These are phyloP conservation scores for Capsaspora owczarzaki DNA, from an alignment of 78 protist genomes.

Conservation along the genomic window DNA sequence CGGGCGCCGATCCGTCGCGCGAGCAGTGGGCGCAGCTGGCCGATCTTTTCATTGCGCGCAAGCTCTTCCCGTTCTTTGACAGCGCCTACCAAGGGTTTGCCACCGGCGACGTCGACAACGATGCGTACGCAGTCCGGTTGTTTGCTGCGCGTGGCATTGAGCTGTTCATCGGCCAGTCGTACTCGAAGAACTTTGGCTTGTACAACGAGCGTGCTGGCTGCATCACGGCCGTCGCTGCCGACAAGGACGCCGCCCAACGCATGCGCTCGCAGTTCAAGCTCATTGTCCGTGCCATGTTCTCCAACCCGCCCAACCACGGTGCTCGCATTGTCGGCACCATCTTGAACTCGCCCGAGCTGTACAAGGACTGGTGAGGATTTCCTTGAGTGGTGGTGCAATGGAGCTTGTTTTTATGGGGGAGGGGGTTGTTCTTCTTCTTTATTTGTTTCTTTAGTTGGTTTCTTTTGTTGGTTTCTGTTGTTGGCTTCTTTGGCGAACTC, in stretches of 20 bases:
- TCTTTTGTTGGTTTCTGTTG: background rate
- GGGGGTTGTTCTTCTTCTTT: background rate
- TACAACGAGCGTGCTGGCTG: constrained; percentile 85
- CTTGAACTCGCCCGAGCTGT: constrained; percentile 53
- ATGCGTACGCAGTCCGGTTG: constrained; percentile 73
- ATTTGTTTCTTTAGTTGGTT: background rate
- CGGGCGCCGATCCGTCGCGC: constrained; percentile 94
- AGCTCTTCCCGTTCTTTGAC: constrained; percentile 79
- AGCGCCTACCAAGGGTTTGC: constrained; percentile 98
- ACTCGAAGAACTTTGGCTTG: constrained; percentile 96
- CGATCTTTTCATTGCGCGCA: constrained; percentile 25
- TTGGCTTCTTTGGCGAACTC: background rate
- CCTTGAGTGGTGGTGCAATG: background rate
- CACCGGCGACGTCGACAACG: constrained; percentile 83
- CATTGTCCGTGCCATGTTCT: constrained; percentile 84
- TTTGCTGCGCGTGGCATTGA: constrained; percentile 31
- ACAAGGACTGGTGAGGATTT: background rate
- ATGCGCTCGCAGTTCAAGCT: constrained; percentile 75
- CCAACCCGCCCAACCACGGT: constrained; percentile 94
- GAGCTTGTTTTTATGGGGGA: background rate
- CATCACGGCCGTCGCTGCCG: constrained; percentile 20
- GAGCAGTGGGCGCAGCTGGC: constrained; percentile 87
- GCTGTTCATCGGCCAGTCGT: constrained; percentile 64
- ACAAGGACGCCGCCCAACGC: constrained; percentile 33
- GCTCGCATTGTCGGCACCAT: constrained; percentile 82